These are phyloP conservation scores for Corynespora cassiicola DNA, from an alignment of 2,329 filamentous ascomycete genomes.

Conservation along the genomic window DNA sequence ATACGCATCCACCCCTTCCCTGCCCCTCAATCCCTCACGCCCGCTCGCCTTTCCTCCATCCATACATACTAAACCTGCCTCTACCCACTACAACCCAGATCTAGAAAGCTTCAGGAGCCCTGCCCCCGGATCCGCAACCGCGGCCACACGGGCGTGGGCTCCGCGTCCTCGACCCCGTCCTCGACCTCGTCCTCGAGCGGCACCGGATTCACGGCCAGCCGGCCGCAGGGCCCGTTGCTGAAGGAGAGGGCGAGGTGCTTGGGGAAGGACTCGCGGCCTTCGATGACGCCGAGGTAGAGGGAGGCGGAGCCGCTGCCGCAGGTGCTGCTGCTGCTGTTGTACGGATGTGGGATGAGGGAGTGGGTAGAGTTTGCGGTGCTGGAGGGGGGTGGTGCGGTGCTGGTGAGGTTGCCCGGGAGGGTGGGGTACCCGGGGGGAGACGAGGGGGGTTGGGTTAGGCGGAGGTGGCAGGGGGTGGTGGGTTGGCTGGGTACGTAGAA, in stretches of 20 bases:
- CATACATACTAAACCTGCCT: no score
- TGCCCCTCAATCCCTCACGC: no score
- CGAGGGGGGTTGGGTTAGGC: constrained; percentile 20
- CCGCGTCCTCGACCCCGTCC: no score
- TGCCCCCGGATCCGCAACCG: no score
- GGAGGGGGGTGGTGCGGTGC: constrained; percentile 5
- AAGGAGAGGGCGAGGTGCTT: constrained; percentile 20
- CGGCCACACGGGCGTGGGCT: no score
- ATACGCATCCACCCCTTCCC: no score
- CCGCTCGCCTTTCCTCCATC: no score
- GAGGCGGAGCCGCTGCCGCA: constrained; percentile 19
- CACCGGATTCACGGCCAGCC: constrained; percentile 20
- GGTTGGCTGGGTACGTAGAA: constrained; percentile 28
- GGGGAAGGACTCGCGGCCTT: constrained; percentile 22
- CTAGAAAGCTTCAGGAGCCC: no score
- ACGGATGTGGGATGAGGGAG: constrained; percentile 7
- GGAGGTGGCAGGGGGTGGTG: constrained; percentile 27
- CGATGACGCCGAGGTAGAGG: constrained; percentile 25
- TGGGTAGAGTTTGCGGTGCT: constrained; percentile 5
- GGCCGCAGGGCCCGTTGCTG: constrained; percentile 31
- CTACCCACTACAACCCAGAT: no score
- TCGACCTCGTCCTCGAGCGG: constrained; percentile 6
- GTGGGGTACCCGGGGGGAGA: constrained; percentile 1
- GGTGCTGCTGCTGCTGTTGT: constrained; percentile 4
- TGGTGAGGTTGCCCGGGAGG: constrained; percentile 1